Evolutionary conservation across 495 filamentous ascomycete species (phyloP), one percentile per base, ranked within the genome.

Genomic region (Immersiella caudata): DNA sequence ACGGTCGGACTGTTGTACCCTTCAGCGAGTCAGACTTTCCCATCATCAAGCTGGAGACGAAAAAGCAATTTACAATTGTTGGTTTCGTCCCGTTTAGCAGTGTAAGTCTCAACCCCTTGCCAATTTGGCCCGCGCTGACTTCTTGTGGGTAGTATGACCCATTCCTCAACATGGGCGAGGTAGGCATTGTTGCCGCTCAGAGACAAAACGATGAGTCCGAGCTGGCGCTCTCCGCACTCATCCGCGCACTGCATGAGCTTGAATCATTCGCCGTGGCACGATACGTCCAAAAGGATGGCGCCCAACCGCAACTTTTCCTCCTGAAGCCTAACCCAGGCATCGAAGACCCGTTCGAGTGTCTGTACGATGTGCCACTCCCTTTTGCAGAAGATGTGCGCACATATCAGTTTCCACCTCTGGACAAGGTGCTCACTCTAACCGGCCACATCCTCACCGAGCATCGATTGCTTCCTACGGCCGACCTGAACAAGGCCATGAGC

Each of bases 351-450:
- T 90, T 90, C 68, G 96, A 98, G 76, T 93, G 91, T 70, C 83
- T 99, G 16, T 86, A 96, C 67, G 96, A 99, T 76, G 85, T 94
- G 5, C 93, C 96, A 65, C 84, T 99, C n/a, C 95, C 95, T 4
- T 98, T 96, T 72, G 86, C 91, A 1, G 96, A 99, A 79, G 96
- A 99, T 75, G 82, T 97, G 26, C 87, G 96, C 60, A 84, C 85
- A 50, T 97, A 97, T 75, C 89, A 86, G 66, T 99, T 99, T 66
- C 93, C 96, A 3, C 93, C 94, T 1, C 81, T 99, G 16, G 94
- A 96, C 75, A 90, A 87, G 69, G 90, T 98, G 11, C 81, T 95
- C 59, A 98, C 94, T 0, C 83, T 97, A 9, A 91, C 90, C n/a
- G 96, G 95, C n/a, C 92, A 92, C 64, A 80, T 85, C 20, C 82